Evolutionary conservation across 352 stramenopile species (phyloP), one percentile per base, ranked within the genome.

Genomic region (Pythium phragmitis): DNA sequence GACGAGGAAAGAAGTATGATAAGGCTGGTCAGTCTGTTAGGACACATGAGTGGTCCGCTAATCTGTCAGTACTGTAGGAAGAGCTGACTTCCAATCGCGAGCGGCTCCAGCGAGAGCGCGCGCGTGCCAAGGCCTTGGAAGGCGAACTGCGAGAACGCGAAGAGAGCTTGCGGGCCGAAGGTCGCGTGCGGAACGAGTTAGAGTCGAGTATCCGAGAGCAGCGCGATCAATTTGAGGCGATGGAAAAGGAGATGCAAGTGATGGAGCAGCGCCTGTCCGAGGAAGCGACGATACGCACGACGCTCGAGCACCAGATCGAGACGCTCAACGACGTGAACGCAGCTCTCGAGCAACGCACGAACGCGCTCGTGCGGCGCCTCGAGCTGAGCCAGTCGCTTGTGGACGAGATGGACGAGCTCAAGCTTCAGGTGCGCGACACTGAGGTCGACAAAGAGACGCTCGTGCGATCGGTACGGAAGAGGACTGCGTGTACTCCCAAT

Each of bases 281-380:
- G 53, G 81, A 88, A 47, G 69, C 65, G n/a, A 66, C 57, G 4
- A 60, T 92, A 43, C 72, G 83, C 30, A 63, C 76, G 3, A 86
- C 81, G 0, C 58, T 93, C 0, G 79, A 91, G 39, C 73, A 88
- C 39, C 82, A 91, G 52, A 67, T 91, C 34, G 68, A 75, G 23
- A 92, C 82, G 19, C 68, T 94, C 4, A 85, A 89, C 13, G 82
- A 91, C 61, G 81, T 94, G 19, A 94, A 92, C 26, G 60, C 71
- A 11, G 85, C 83, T 3, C 59, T 94, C 14, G 82, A 94, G 45
- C 81, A 90, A 55, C 79, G 85, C 1, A 83, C 83, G 47, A 78
- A 84, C 46, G 76, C 82, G 28, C 74, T 94, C 9, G 74, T 94
- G 17, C 73, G 85, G 12, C 70, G 85, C 7, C 51, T 92, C 4